Percentiles rank a stretch among this genome's conserved stretches.
Evolutionary conservation across 2,329 filamentous ascomycete genomes (phyloP).

Genomic region (Calonectria pseudoreteaudii): DNA sequence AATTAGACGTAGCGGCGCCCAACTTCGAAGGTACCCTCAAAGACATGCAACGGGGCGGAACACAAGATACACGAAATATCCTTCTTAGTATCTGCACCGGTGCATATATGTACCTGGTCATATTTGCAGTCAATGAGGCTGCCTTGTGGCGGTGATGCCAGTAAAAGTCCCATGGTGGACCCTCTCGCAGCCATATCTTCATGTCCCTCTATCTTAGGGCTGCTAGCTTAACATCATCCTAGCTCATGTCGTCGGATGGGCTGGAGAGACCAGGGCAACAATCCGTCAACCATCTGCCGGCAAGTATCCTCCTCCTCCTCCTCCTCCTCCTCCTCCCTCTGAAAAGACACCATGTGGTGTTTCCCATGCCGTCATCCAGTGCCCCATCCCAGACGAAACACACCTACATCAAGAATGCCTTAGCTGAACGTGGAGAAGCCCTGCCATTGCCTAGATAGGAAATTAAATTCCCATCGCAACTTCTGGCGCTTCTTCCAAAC

Average conservation of each 20-base stretch:
- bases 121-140: not conserved
- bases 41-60: not conserved
- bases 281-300: not conserved
- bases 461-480: slow-evolving; percentile 8
- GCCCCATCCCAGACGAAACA: not conserved
- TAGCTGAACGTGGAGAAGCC: slow-evolving; percentile 26
- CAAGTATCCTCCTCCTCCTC: too few species aligned
- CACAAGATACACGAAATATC: not conserved
- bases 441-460: slow-evolving; percentile 37
- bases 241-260: not conserved
- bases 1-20: not conserved
- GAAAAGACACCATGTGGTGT: not conserved
- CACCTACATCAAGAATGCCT: slow-evolving; percentile 20
- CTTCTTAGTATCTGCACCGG: not conserved
- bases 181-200: not conserved
- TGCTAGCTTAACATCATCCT: not conserved
- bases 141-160: not conserved
- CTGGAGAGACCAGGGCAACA: not conserved
- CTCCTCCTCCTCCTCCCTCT: too few species aligned
- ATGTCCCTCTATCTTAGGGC: not conserved
- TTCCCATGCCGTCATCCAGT: not conserved
- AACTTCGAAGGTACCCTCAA: not conserved
- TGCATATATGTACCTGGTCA: not conserved
- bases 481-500: slow-evolving; percentile 14
- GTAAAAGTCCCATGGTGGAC: not conserved